Evolutionary conservation across 768 basidiomycete species (phyloP).

Genomic region (Mycena haematopus): DNA sequence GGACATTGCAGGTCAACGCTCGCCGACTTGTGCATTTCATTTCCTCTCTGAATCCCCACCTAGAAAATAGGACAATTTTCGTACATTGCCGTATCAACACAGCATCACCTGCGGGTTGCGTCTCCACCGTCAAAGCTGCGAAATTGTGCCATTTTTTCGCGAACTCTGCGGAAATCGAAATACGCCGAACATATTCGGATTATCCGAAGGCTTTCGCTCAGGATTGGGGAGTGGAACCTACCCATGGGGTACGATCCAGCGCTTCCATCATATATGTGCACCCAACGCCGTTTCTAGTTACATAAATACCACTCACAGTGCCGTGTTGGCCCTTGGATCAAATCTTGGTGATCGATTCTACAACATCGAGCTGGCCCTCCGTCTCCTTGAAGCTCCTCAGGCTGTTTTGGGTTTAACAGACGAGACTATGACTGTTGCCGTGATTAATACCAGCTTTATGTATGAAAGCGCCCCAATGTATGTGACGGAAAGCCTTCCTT

Average conservation of each 20-base stretch:
- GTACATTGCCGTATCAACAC: slow-evolving; percentile 53
- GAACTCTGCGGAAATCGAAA: slow-evolving; percentile 65
- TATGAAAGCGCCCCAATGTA: slow-evolving; percentile 98
- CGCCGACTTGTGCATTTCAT: slow-evolving; percentile 1
- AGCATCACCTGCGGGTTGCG: slow-evolving; percentile 37
- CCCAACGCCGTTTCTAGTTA: background rate
- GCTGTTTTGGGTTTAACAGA: slow-evolving; percentile 36
- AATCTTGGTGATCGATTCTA: slow-evolving; percentile 88
- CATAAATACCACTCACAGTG: slow-evolving; percentile 36
- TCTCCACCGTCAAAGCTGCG: slow-evolving; percentile 56
- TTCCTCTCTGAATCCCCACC: slow-evolving; percentile 8
- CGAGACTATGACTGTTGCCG: slow-evolving; percentile 52
- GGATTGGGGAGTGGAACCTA: background rate
- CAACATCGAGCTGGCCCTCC: slow-evolving; percentile 82
- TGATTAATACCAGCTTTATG: slow-evolving; percentile 76
- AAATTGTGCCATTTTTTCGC: slow-evolving; percentile 77
- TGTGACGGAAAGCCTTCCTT: slow-evolving; percentile 89
- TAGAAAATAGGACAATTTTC: slow-evolving; percentile 57
- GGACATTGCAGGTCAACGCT: slow-evolving; percentile 42
- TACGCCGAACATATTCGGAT: slow-evolving; percentile 53
- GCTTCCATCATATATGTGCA: background rate
- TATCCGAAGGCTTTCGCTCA: slow-evolving; percentile 35
- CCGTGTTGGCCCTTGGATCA: slow-evolving; percentile 83
- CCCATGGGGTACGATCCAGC: background rate
- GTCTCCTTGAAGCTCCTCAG: slow-evolving; percentile 64